Percentiles rank a stretch among this genome's conserved stretches.
Conservation (phyloP, 2,329 filamentous ascomycete genomes). For the Fusarium tricinctum region DNA sequence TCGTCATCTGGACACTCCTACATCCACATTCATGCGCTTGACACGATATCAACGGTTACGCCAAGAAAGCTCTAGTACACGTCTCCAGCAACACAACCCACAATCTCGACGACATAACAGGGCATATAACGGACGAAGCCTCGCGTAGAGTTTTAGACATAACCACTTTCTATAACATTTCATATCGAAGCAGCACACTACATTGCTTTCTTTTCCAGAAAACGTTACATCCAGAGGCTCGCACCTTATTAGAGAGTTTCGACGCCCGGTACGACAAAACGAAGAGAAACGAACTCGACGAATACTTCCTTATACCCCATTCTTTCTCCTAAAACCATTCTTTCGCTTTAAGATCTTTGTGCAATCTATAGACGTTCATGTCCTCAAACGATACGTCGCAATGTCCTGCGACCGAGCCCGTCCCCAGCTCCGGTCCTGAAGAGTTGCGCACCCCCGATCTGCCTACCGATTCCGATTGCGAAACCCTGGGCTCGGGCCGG, state of each 20-base stretch:
- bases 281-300: conserved; percentile 12
- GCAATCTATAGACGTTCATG: conserved; percentile 40
- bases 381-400: conserved; percentile 38
- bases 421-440: conserved; percentile 32
- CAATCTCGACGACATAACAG: conserved; percentile 11
- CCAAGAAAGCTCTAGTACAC: conserved; percentile 28
- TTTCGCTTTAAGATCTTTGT: not conserved
- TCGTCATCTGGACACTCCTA: conserved; percentile 31
- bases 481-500: conserved; percentile 21
- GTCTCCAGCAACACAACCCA: conserved; percentile 21
- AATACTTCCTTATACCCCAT: conserved; percentile 10
- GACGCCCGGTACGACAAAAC: conserved; percentile 27
- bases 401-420: conserved; percentile 24
- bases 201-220: conserved; percentile 2
- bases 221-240: conserved; percentile 20
- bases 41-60: conserved; percentile 41
- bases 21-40: conserved; percentile 37
- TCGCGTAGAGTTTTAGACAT: conserved; percentile 14
- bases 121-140: conserved; percentile 5
- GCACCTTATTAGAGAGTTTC: conserved; percentile 47
- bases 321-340: not conserved
- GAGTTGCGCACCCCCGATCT: conserved; percentile 13
- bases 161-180: conserved; percentile 1
- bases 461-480: conserved; percentile 21
- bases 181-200: conserved; percentile 8